These are phyloP conservation scores for Auricularia cornea DNA, from an alignment of 768 basidiomycete genomes.

Conservation along the genomic window DNA sequence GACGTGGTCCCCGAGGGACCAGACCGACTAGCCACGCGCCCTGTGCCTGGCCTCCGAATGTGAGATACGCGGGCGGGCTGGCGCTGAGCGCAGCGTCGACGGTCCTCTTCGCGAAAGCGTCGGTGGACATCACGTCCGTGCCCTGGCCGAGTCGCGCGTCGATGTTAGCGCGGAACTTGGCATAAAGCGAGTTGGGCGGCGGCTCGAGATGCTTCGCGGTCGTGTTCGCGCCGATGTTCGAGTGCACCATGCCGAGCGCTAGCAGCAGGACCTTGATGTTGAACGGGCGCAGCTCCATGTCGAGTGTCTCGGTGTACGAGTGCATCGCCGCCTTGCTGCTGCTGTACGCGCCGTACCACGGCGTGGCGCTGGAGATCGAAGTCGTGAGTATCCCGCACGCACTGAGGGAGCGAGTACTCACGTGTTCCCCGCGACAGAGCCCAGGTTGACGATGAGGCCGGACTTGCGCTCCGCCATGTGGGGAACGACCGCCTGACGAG, in stretches of 20 bases:
- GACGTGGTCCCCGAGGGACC: too few relatives aligned
- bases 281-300: conserved; percentile 68
- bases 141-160: conserved; percentile 47
- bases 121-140: conserved; percentile 37
- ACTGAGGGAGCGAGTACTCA: conserved; percentile 20
- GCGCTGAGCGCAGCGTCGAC: conserved; percentile 33
- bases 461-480: conserved; percentile 57
- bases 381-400: not conserved
- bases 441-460: conserved; percentile 68
- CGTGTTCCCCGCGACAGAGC: conserved; percentile 57
- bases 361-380: conserved; percentile 29
- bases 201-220: conserved; percentile 30
- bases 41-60: conserved; percentile 32
- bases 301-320: conserved; percentile 52
- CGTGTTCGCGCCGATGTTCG: conserved; percentile 55
- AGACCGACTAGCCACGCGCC: not conserved
- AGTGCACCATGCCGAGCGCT: conserved; percentile 55
- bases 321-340: conserved; percentile 53
- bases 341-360: conserved; percentile 58
- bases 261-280: conserved; percentile 64
- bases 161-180: conserved; percentile 42
- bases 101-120: conserved; percentile 43
- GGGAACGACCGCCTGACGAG: conserved; percentile 43
- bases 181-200: conserved; percentile 48
- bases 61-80: conserved; percentile 44